phyloP scores from a whole-genome alignment of 495 filamentous ascomycete genomes.

The Cercophora scortea region DNA sequence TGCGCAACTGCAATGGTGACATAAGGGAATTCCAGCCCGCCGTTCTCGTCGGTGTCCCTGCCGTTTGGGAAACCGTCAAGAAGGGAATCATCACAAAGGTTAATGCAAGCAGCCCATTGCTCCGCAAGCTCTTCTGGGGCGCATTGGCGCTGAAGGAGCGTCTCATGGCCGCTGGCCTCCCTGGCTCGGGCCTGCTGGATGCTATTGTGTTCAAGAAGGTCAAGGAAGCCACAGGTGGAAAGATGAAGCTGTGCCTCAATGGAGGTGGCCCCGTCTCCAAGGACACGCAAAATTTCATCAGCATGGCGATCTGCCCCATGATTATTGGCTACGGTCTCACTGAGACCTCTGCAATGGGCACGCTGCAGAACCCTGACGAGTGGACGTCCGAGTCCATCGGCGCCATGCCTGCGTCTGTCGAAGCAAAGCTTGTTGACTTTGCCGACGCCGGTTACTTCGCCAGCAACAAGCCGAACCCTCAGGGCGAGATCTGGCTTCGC shows the following conservation, averaged over 20 bases:
- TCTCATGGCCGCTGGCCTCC: slow-evolving; percentile 67
- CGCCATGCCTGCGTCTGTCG: slow-evolving; percentile 70
- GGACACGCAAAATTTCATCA: slow-evolving; percentile 82
- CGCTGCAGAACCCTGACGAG: slow-evolving; percentile 78
- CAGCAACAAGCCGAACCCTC: slow-evolving; percentile 78
- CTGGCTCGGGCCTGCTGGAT: slow-evolving; percentile 65
- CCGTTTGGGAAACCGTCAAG: slow-evolving; percentile 97
- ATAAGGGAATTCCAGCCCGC: slow-evolving; percentile 90
- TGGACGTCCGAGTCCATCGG: slow-evolving; percentile 83
- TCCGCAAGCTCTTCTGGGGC: slow-evolving; percentile 86
- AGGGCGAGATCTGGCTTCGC: slow-evolving; percentile 91
- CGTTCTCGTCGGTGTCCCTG: slow-evolving; percentile 88
- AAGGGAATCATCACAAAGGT: slow-evolving; percentile 91
- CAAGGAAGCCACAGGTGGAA: slow-evolving; percentile 82
- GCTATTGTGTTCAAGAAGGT: slow-evolving; percentile 82
- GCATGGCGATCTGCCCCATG: slow-evolving; percentile 83
- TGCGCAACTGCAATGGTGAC: slow-evolving; percentile 91
- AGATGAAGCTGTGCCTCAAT: slow-evolving; percentile 74
- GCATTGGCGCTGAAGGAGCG: slow-evolving; percentile 78
- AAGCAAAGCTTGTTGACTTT: slow-evolving; percentile 94
- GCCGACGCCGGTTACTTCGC: slow-evolving; percentile 85
- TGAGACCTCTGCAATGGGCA: slow-evolving; percentile 91
- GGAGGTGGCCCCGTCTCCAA: slow-evolving; percentile 81
- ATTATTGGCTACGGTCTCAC: slow-evolving; percentile 93
- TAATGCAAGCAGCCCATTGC: slow-evolving; percentile 61